Percentiles rank a stretch among this genome's conserved stretches.
Evolutionary conservation across 768 basidiomycete species (phyloP).

Genomic region (Serpula lacrymans): DNA sequence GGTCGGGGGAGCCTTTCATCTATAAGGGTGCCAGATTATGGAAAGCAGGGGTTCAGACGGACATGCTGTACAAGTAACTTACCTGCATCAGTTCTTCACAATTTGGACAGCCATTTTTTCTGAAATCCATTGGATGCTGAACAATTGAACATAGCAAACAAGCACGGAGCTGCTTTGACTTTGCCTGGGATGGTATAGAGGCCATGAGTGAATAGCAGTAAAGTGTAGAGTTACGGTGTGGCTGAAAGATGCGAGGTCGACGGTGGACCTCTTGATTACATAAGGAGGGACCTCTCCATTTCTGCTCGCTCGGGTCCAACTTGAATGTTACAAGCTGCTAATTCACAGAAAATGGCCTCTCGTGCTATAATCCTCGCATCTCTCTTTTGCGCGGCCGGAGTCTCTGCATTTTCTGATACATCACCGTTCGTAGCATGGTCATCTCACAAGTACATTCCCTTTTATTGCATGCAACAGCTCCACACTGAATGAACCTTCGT

Average conservation of each 20-base stretch:
- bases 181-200: conserved; percentile 56
- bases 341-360: conserved; percentile 40
- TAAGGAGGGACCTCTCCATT: too few species aligned
- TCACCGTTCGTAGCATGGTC: conserved; percentile 71
- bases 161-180: conserved; percentile 76
- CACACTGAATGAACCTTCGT: conserved; percentile 1
- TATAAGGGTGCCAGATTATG: conserved; percentile 27
- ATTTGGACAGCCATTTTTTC: conserved; percentile 88
- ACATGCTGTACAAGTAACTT: conserved; percentile 17
- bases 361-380: conserved; percentile 42
- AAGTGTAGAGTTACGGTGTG: too few species aligned
- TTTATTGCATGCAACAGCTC: not conserved
- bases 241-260: not conserved
- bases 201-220: conserved; percentile 22
- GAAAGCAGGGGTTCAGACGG: not conserved
- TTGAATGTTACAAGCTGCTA: too few species aligned
- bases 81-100: conserved; percentile 96
- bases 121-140: conserved; percentile 79
- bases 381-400: conserved; percentile 37
- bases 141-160: conserved; percentile 94
- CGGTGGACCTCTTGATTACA: conserved; percentile 13
- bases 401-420: conserved; percentile 58
- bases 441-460: conserved; percentile 48
- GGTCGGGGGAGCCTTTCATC: conserved; percentile 87
- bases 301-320: too few species aligned